phyloP scores from a whole-genome alignment of 78 protist species.

The Dictyostelium citrinum region DNA sequence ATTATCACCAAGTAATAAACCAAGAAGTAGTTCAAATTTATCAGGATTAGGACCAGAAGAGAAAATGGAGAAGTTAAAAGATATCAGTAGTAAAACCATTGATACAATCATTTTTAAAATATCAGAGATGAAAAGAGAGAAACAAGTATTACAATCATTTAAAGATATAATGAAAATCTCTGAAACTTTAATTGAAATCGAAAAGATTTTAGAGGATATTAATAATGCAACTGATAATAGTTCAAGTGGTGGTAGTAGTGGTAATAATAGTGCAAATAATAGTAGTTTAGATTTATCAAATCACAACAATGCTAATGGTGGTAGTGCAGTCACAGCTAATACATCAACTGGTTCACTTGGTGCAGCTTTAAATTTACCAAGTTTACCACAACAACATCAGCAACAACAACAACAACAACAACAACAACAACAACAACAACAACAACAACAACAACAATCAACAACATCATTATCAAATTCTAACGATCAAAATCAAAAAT shows the following conservation, averaged over 20 bases:
- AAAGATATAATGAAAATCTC: constrained; percentile 66
- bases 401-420: background rate
- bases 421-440: too few species aligned
- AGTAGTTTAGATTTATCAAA: background rate
- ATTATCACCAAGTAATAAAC: background rate
- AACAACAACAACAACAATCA: background rate
- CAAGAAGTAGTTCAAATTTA: background rate
- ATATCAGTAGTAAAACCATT: constrained; percentile 59
- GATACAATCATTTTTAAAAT: constrained; percentile 48
- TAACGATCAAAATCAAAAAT: background rate
- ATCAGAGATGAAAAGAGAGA: constrained; percentile 65
- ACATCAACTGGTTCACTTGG: background rate
- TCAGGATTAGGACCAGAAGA: background rate
- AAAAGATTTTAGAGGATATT: constrained; percentile 15
- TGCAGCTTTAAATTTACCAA: background rate
- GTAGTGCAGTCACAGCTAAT: background rate
- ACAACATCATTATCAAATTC: background rate
- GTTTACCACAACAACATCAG: too few species aligned
- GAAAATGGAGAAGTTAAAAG: constrained; percentile 54
- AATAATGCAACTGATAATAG: background rate
- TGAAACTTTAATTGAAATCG: constrained; percentile 47
- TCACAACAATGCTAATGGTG: background rate
- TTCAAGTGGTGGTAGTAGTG: background rate
- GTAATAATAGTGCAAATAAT: background rate
- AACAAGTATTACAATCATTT: constrained; percentile 56